These are phyloP conservation scores for Neopestalotiopsis sp. DNA, from an alignment of 2,329 filamentous ascomycete genomes.

Conservation along the genomic window DNA sequence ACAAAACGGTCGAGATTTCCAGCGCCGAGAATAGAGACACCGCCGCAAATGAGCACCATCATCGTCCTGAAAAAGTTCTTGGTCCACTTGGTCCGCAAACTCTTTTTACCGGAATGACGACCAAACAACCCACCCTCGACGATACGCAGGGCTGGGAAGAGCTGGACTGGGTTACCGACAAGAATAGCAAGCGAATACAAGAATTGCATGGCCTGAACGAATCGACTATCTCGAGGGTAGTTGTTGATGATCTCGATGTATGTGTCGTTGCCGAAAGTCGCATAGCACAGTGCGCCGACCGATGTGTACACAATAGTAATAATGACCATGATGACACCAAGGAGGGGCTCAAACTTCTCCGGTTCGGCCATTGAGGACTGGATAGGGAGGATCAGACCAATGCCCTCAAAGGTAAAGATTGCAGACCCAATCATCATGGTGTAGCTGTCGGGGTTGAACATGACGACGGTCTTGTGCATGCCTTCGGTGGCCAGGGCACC, in stretches of 20 bases:
- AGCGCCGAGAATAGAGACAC: conserved; percentile 67
- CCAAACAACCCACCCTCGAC: conserved; percentile 72
- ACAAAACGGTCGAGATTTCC: conserved; percentile 78
- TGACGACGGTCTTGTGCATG: conserved; percentile 63
- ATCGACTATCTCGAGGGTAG: conserved; percentile 70
- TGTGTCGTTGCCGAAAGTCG: conserved; percentile 72
- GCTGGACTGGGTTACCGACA: conserved; percentile 75
- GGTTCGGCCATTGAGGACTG: conserved; percentile 77
- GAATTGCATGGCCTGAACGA: conserved; percentile 80
- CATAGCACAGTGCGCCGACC: conserved; percentile 76
- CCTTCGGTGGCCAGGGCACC: conserved; percentile 59
- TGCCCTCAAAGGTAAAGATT: conserved; percentile 82
- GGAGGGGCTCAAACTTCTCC: conserved; percentile 68
- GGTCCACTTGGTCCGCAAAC: conserved; percentile 72
- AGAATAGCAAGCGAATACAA: conserved; percentile 76
- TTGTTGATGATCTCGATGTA: conserved; percentile 79
- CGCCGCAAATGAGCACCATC: conserved; percentile 64
- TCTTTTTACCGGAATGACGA: conserved; percentile 70
- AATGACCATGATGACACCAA: conserved; percentile 73
- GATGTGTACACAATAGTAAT: conserved; percentile 77
- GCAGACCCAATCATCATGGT: conserved; percentile 75
- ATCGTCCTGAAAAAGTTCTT: conserved; percentile 71
- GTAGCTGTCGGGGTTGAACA: conserved; percentile 74
- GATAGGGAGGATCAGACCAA: conserved; percentile 77
- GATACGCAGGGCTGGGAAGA: conserved; percentile 76